phyloP scores from a whole-genome alignment of 352 stramenopile genomes.

The Plasmopara viticola region DNA sequence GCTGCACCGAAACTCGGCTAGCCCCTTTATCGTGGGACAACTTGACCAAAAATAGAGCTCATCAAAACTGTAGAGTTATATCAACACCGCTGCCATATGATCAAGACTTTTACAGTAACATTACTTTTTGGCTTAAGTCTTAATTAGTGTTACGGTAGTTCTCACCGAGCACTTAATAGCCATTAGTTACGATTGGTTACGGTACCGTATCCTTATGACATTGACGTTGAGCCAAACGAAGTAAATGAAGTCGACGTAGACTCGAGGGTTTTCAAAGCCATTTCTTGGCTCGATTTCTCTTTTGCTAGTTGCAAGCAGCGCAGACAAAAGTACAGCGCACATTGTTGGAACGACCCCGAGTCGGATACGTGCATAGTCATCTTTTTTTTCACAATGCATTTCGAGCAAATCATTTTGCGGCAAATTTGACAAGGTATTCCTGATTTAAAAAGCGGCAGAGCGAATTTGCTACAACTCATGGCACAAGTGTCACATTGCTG shows the following conservation, averaged over 20 bases:
- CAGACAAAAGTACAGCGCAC: slow-evolving; percentile 41
- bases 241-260: not conserved
- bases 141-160: no score
- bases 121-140: no score
- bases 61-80: no score
- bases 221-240: not conserved
- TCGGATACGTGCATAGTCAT: slow-evolving; percentile 41
- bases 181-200: no score
- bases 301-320: slow-evolving; percentile 42
- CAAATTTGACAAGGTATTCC: slow-evolving; percentile 40
- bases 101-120: no score
- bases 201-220: no score
- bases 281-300: slow-evolving; percentile 31
- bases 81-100: no score
- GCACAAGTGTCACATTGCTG: slow-evolving; percentile 24
- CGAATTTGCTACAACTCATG: slow-evolving; percentile 17
- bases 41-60: no score
- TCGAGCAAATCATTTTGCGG: slow-evolving; percentile 28
- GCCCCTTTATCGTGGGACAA: no score
- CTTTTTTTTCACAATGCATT: slow-evolving; percentile 56
- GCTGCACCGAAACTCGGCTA: no score
- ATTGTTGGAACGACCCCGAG: slow-evolving; percentile 25
- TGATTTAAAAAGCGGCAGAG: slow-evolving; percentile 6
- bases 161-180: no score
- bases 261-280: slow-evolving; percentile 18